Evolutionary conservation across 2,329 filamentous ascomycete genomes (phyloP).

Genomic region (Diaporthe amygdali): DNA sequence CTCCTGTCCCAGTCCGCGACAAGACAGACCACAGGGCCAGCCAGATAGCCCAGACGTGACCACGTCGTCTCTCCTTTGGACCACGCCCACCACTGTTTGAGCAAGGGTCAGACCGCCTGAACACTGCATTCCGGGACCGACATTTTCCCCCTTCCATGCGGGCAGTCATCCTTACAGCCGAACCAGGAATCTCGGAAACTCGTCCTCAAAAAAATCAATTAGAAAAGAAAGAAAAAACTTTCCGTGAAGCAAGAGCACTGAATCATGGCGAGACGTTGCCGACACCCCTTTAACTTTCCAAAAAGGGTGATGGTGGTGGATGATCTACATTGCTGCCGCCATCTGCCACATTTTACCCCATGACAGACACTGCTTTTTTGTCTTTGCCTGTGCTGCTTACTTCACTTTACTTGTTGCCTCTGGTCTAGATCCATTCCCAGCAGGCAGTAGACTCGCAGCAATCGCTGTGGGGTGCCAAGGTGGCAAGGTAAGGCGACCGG

Average conservation of each 20-base stretch:
- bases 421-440: not conserved
- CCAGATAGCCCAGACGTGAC: not conserved
- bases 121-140: not conserved
- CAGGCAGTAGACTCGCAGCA: not conserved
- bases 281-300: not conserved
- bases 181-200: not conserved
- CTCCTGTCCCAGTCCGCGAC: not conserved
- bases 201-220: not conserved
- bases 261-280: conserved; percentile 5
- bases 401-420: not conserved
- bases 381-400: not conserved
- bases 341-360: not conserved
- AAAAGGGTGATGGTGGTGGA: not conserved
- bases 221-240: not conserved
- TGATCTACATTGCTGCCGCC: not conserved
- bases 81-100: not conserved
- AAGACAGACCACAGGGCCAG: not conserved
- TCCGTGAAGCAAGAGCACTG: not conserved
- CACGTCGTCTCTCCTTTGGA: not conserved
- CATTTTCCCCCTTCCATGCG: not conserved
- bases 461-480: not conserved
- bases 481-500: not conserved
- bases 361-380: not conserved
- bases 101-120: not conserved
- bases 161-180: not conserved